These are phyloP conservation scores for Raffaelea albimanens DNA, from an alignment of 2,329 filamentous ascomycete species.

Conservation along the genomic window DNA sequence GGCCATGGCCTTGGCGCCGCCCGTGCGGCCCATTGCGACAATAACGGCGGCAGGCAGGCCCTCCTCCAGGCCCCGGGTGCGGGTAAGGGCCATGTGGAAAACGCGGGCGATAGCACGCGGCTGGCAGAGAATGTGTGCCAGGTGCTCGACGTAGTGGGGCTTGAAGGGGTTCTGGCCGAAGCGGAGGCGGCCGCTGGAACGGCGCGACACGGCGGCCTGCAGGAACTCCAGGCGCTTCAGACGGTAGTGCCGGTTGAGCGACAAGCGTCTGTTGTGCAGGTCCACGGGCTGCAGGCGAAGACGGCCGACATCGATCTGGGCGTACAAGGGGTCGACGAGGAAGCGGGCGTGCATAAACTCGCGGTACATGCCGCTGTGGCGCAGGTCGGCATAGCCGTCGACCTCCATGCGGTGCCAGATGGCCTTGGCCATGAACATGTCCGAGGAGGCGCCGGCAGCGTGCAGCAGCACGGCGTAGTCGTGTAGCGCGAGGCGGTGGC, in stretches of 20 bases:
- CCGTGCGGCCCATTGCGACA: constrained; percentile 30
- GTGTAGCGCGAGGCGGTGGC: constrained; percentile 20
- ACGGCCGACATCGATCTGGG: constrained; percentile 32
- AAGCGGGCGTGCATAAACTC: constrained; percentile 41
- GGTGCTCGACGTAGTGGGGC: constrained; percentile 16
- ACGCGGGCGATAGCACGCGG: constrained; percentile 17
- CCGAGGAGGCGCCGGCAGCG: constrained; percentile 35
- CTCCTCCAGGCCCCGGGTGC: too few species aligned
- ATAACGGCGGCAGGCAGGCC: constrained; percentile 30
- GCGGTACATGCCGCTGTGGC: constrained; percentile 23
- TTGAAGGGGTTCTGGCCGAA: constrained; percentile 22
- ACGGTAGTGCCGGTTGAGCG: constrained; percentile 12
- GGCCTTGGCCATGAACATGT: constrained; percentile 22
- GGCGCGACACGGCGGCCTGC: constrained; percentile 9
- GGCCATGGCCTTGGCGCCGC: constrained; percentile 23
- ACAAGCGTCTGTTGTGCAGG: constrained; percentile 4
- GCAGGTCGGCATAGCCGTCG: constrained; percentile 14
- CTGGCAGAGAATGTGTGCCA: constrained; percentile 19
- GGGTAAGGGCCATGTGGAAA: too few species aligned
- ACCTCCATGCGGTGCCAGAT: constrained; percentile 17
- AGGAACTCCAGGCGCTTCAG: constrained; percentile 17
- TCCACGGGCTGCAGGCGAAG: constrained; percentile 26
- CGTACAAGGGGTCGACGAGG: constrained; percentile 34
- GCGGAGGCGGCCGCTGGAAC: constrained; percentile 10
- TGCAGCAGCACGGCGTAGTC: constrained; percentile 38